Evolutionary conservation across 192 early-diverging fungal species (phyloP).

Genomic region (Coemansia sp.): DNA sequence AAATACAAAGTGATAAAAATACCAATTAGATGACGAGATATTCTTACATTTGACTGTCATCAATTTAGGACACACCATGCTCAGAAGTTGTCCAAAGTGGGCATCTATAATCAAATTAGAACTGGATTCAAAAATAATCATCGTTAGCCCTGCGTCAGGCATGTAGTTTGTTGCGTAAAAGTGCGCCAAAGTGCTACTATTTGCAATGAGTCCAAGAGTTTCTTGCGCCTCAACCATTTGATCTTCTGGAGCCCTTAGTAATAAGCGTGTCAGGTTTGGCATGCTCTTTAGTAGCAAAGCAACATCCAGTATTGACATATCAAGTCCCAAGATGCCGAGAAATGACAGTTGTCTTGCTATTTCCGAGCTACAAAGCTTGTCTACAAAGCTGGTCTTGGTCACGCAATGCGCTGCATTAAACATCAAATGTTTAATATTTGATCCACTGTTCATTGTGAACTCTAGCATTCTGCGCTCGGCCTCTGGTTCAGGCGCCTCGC

Average conservation of each 20-base stretch:
- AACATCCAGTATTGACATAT: background rate
- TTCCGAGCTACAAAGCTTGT: background rate
- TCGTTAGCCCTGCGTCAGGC: background rate
- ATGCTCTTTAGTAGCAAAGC: background rate
- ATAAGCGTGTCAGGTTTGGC: background rate
- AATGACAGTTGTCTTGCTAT: background rate
- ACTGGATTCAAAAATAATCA: background rate
- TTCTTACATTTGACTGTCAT: background rate
- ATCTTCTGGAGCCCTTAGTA: background rate
- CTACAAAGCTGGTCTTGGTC: background rate
- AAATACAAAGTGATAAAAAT: background rate
- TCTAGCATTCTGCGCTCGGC: background rate
- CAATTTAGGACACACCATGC: background rate
- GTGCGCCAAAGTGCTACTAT: background rate
- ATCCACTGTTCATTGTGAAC: background rate
- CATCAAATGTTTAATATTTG: background rate
- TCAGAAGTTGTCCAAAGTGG: background rate
- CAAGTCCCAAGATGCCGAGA: background rate
- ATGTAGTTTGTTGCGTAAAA: background rate
- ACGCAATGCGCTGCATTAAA: background rate
- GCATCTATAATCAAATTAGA: background rate
- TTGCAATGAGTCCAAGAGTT: background rate
- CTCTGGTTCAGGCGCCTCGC: background rate
- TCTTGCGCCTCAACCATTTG: background rate
- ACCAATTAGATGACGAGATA: background rate